Base-by-base conservation (phyloP, 768 basidiomycete species). In the Phanerochaete carnosa region DNA sequence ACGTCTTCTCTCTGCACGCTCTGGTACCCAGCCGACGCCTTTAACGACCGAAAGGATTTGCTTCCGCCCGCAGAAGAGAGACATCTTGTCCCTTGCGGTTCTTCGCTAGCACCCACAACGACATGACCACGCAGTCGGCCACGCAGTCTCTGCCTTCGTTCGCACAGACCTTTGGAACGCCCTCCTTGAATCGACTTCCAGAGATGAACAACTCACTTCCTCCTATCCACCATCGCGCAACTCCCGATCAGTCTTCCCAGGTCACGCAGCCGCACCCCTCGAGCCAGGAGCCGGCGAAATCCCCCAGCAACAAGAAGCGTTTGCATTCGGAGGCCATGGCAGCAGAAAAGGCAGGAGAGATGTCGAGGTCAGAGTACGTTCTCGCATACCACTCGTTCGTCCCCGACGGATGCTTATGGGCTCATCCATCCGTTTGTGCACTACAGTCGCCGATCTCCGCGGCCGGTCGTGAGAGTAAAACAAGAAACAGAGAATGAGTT, bases 61-160 rank as follows among this genome's bases (percentile, higher is more conserved):
- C 45, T 30, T 32, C 53, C 52, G 37, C 33, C 51, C 37, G 37
- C 25, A 43, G 39, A 43, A 43, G 39, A 43, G 39, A 43, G 39
- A 43, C 39, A 8, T 43, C 19, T 9, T 19, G 39, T 43, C 39
- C 39, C 39, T 43, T 19, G 39, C 19, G 11, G 39, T 19, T 43
- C 25, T 16, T 58, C 29, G 33, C 57, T 30, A 63, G 69, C 73
- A 65, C 76, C 75, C 66, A 75, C 74, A 51, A 66, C 72, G 74
- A 68, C 73, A 75, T 81, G 73, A 76, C 77, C 50, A 76, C 78
- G 45, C 80, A 78, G 66, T 72, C 75, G 62, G 74, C 77, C 62
- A 43, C 39, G 16, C 87, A 86, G 71, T 86, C 89, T 11, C 83
- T 92, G 39, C 90, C 90, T 43, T 88, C 90, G 45, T 92, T 92